phyloP scores from a whole-genome alignment of 805 yeast species.

The Wickerhamiella hasegawae region DNA sequence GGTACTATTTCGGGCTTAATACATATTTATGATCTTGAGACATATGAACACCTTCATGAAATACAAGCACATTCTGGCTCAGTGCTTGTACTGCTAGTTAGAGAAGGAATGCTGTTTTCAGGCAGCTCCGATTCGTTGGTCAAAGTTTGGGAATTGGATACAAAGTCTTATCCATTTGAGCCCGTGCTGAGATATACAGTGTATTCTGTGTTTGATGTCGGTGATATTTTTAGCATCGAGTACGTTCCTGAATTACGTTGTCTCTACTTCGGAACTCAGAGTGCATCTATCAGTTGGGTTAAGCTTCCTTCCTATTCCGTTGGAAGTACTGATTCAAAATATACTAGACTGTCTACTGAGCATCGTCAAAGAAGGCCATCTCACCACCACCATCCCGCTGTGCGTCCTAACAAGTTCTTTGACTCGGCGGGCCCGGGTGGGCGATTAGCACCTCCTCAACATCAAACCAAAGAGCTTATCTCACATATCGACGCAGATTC shows the following conservation, averaged over 20 bases:
- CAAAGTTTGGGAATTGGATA: conserved; percentile 59
- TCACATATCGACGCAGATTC: conserved; percentile 5
- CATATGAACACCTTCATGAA: conserved; percentile 39
- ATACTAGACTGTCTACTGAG: conserved; percentile 10
- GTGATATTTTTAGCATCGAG: conserved; percentile 76
- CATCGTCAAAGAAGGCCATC: conserved; percentile 10
- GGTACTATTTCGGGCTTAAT: conserved; percentile 84
- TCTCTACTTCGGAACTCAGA: conserved; percentile 78
- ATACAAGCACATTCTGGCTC: conserved; percentile 55
- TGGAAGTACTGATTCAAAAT: conserved; percentile 6
- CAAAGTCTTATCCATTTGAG: conserved; percentile 10
- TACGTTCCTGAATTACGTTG: conserved; percentile 40
- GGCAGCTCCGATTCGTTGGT: conserved; percentile 86
- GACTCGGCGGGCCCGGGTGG: conserved; percentile 85
- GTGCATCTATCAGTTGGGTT: conserved; percentile 73
- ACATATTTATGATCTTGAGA: conserved; percentile 47
- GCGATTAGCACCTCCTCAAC: conserved; percentile 22
- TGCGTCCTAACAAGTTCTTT: conserved; percentile 63
- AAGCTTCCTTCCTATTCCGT: too few species aligned
- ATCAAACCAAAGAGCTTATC: conserved; percentile 9
- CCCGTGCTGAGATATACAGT: conserved; percentile 40
- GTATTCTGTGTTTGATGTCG: conserved; percentile 75
- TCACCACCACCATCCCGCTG: conserved; percentile 27
- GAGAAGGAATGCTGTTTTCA: conserved; percentile 47
- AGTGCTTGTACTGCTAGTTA: conserved; percentile 43